phyloP scores from a whole-genome alignment of 805 yeast species.

The Barnettozyma sp. region DNA sequence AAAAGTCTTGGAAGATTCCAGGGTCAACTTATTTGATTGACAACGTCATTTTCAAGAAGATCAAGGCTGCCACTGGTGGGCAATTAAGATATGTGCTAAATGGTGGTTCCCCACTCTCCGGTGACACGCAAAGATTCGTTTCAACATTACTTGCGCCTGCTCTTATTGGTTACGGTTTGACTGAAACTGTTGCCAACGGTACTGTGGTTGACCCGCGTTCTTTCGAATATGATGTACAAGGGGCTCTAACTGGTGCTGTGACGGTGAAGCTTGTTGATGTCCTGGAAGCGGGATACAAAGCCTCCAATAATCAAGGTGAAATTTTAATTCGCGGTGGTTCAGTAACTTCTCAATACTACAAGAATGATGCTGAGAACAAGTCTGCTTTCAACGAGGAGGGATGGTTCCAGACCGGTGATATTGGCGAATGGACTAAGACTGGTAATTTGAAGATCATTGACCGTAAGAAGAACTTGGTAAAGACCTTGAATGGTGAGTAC shows the following conservation, averaged over 20 bases:
- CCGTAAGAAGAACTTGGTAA: conserved; percentile 91
- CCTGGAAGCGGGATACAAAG: conserved; percentile 83
- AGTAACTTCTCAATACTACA: conserved; percentile 71
- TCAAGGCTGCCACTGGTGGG: conserved; percentile 95
- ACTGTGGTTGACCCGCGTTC: conserved; percentile 57
- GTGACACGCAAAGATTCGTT: conserved; percentile 76
- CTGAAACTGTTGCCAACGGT: conserved; percentile 92
- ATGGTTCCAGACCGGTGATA: conserved; percentile 97
- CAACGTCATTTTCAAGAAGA: conserved; percentile 70
- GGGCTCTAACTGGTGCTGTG: conserved; percentile 74
- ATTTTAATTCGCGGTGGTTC: conserved; percentile 70
- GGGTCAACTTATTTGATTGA: conserved; percentile 62
- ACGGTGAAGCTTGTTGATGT: conserved; percentile 89
- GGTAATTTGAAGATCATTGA: conserved; percentile 85
- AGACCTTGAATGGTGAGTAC: conserved; percentile 95
- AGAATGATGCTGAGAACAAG: conserved; percentile 74
- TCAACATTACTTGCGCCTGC: conserved; percentile 72
- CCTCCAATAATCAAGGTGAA: conserved; percentile 92
- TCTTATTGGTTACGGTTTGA: conserved; percentile 92
- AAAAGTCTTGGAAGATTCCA: conserved; percentile 62
- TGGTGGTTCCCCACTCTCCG: conserved; percentile 90
- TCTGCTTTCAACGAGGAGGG: conserved; percentile 66
- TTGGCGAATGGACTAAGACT: conserved; percentile 81
- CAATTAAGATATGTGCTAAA: conserved; percentile 62
- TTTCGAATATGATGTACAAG: conserved; percentile 71